These are phyloP conservation scores for Simmondsia chinensis DNA, from an alignment of 148 eudicot species.

Conservation along the genomic window DNA sequence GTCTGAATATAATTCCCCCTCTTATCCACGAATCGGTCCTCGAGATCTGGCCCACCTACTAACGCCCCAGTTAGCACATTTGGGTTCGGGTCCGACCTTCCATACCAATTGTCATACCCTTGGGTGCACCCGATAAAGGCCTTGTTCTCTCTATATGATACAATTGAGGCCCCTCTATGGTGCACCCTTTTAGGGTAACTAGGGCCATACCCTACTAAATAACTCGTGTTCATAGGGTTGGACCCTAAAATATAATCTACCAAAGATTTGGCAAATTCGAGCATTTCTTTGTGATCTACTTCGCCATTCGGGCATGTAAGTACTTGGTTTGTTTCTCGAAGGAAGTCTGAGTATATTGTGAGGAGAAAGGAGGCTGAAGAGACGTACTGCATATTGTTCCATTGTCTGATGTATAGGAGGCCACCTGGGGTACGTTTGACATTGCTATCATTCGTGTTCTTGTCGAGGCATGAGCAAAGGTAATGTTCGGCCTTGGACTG, in stretches of 20 bases:
- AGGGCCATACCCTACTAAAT: constrained; percentile 67
- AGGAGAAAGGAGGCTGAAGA: constrained; percentile 53
- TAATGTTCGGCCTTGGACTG: constrained; percentile 53
- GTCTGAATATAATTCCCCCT: constrained; percentile 73
- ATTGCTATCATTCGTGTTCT: constrained; percentile 47
- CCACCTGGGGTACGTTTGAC: constrained; percentile 78
- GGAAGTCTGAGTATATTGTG: constrained; percentile 51
- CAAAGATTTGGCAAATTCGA: constrained; percentile 48
- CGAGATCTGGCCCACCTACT: constrained; percentile 74
- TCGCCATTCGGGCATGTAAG: constrained; percentile 27
- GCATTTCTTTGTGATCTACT: constrained; percentile 30
- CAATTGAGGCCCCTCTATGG: constrained; percentile 84
- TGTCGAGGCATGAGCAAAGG: constrained; percentile 60
- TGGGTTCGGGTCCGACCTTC: constrained; percentile 43
- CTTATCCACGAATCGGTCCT: constrained; percentile 43
- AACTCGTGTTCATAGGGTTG: constrained; percentile 70
- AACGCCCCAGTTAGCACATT: constrained; percentile 63
- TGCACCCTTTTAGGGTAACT: constrained; percentile 62
- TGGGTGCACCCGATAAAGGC: constrained; percentile 89
- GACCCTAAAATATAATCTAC: constrained; percentile 75
- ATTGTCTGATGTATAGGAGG: constrained; percentile 54
- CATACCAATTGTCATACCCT: constrained; percentile 80
- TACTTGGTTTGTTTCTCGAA: constrained; percentile 19
- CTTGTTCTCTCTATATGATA: constrained; percentile 50
- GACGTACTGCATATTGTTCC: constrained; percentile 99